Base-by-base conservation (phyloP, 2,329 filamentous ascomycete genomes). In the Ophiosphaerella herpotricha region DNA sequence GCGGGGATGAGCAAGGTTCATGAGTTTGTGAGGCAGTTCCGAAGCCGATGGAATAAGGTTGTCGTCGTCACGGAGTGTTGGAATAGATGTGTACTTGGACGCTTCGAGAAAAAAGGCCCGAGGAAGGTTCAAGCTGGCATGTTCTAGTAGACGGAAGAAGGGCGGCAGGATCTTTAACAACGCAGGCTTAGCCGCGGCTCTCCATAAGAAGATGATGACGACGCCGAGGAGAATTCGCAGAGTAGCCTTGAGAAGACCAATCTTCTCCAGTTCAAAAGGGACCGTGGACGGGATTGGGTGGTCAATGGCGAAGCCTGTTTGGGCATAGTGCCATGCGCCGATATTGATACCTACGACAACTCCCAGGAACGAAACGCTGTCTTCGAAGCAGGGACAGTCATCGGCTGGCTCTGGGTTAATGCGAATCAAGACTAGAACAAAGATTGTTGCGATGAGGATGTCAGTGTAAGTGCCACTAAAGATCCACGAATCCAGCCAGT, bases 321-420 rank as follows among this genome's bases (percentile, higher is more conserved):
- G 81, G 1, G 83, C 82, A 63, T 89, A 90, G 64, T 91, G 89
- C 93, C 92, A 97, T 7, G 85, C 87, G 8, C 89, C 93, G 52
- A 89, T 75, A 64, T 95, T 88, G 39, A 90, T 78, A 0, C 94
- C 94, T 62, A 97, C 89, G 46, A 96, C 82, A 18, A 97, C 92
- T 1, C 90, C 93, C 16, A 91, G 87, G 74, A 97, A 97, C 3
- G 92, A 87, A 41, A 97, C 90, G 63, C 90, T 96, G 75, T 97
- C 93, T 70, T 97, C 93, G 68, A 95, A 97, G 73, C 93, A 97
- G 4, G 93, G 93, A 61, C 94, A 99, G 71, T 97, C 91, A 70
- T 99, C 94, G 1, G 91, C 94, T 0, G 94, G 94, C 67, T 99
- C 94, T 0, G 94, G 94, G 66, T 99, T 93, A 29, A 97, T 86